Base-by-base conservation (phyloP, 2,329 filamentous ascomycete species). In the Fusarium sp. region DNA sequence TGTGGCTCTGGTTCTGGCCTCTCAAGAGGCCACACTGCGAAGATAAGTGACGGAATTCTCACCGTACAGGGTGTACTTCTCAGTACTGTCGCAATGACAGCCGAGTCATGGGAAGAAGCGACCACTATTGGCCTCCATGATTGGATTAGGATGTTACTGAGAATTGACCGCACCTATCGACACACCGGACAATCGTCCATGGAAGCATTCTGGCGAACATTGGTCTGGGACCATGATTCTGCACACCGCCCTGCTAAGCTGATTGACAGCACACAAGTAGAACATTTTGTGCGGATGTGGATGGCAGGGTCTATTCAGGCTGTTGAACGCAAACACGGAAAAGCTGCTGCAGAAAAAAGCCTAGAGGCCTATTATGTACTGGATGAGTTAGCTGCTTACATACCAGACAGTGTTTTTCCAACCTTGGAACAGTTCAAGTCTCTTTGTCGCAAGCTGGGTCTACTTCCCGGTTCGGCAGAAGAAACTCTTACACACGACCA, bases 191-290 rank as follows among this genome's bases (percentile, higher is more conserved):
- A 57, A 5, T n/a, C 45, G 1, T 34, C 39, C 3, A 36, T 22
- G 3, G 53, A 57, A 10, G 53, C 53, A 2, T 57, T 57, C 17
- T 57, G 53, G 53, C 17, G 53, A 40, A 57, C 53, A 17, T 11
- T 57, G 6, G 26, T 57, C 4, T 57, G 38, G 38, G 53, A 57
- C 1, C 45, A 52, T 11, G 53, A 57, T 11, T 26, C 52, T 38
- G 31, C 34, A 9, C 17, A 52, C 8, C 45, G 45, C 6, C 53
- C 53, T 5, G 53, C 53, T 13, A 51, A 34, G 19, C 9, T 52
- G 8, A 19, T 36, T 2, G 17, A 21, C 1, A 57, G 19, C 1
- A 38, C 33, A 7, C 45, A 40, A 5, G 40, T 57, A 10, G 6
- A 42, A n/a, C 26, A 51, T 2, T 24, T 57, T 34, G 36, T 52